phyloP scores from a whole-genome alignment of 2,329 filamentous ascomycete genomes.

The Calycina herbarum region DNA sequence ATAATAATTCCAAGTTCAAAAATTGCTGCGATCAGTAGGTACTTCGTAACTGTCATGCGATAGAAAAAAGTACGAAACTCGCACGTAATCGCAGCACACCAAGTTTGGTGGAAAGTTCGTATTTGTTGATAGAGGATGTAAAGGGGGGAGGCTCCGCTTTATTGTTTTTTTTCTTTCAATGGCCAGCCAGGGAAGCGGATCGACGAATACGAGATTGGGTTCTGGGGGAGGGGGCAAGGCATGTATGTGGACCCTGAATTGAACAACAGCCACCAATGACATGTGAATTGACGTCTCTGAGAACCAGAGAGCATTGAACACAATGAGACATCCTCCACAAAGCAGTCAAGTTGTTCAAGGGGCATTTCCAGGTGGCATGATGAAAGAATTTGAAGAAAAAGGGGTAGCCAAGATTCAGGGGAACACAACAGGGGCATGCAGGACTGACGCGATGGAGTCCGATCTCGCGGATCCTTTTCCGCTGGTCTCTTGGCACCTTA shows the following conservation, averaged over 20 bases:
- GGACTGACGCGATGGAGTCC: slow-evolving; percentile 3
- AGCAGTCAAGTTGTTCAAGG: neutral
- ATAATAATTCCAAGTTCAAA: no score
- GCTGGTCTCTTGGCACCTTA: neutral
- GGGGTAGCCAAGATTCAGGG: neutral
- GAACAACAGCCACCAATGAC: neutral
- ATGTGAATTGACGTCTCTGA: no score
- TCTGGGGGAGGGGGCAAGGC: neutral
- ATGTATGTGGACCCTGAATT: neutral
- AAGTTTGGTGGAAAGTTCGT: neutral
- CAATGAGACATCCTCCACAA: neutral
- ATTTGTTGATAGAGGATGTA: neutral
- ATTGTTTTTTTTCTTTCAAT: neutral
- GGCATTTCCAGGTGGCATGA: neutral
- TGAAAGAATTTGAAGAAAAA: neutral
- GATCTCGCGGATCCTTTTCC: neutral
- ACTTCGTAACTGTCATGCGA: no score
- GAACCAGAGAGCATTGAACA: neutral
- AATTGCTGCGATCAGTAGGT: no score
- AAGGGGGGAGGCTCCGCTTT: neutral
- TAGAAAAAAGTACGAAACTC: neutral
- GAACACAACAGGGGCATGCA: neutral
- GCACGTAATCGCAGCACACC: neutral
- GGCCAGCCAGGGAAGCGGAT: neutral
- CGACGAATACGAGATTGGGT: slow-evolving; percentile 1